Evolutionary conservation across 805 yeast genomes (phyloP).

Genomic region (Myxozyma neotropica): DNA sequence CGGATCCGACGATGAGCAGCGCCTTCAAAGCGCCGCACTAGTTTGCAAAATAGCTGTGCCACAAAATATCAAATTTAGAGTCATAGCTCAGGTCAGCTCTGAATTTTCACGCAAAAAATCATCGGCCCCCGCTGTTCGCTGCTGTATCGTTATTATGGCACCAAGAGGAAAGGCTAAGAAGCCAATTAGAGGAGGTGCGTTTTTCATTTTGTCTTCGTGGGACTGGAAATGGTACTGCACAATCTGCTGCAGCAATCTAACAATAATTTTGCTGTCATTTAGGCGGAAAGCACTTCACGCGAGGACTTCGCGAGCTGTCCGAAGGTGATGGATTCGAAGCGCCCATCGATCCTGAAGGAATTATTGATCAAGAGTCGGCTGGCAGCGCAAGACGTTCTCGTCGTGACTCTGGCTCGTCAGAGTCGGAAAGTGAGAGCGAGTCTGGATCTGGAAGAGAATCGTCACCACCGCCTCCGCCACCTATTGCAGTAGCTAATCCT

Average conservation of each 20-base stretch:
- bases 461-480: constrained; percentile 32
- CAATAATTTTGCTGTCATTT: not conserved
- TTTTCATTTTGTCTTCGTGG: not conserved
- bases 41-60: too few species aligned
- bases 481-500: constrained; percentile 28
- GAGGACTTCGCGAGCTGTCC: constrained; percentile 19
- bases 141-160: constrained; percentile 13
- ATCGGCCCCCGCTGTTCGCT: not conserved
- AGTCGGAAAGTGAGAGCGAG: constrained; percentile 5
- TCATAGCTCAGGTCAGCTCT: too few species aligned
- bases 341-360: constrained; percentile 11
- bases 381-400: constrained; percentile 1
- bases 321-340: constrained; percentile 9
- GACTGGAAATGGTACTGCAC: not conserved
- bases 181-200: constrained; percentile 30
- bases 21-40: too few species aligned
- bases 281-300: constrained; percentile 33
- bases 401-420: constrained; percentile 6
- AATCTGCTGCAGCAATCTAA: not conserved
- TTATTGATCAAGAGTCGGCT: not conserved
- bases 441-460: not conserved
- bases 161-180: constrained; percentile 32
- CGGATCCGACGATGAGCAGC: too few species aligned
- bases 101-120: too few species aligned
- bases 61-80: too few species aligned